These are phyloP conservation scores for Fremontodendron californicum DNA, from an alignment of 345 rosid genomes.

Conservation along the genomic window DNA sequence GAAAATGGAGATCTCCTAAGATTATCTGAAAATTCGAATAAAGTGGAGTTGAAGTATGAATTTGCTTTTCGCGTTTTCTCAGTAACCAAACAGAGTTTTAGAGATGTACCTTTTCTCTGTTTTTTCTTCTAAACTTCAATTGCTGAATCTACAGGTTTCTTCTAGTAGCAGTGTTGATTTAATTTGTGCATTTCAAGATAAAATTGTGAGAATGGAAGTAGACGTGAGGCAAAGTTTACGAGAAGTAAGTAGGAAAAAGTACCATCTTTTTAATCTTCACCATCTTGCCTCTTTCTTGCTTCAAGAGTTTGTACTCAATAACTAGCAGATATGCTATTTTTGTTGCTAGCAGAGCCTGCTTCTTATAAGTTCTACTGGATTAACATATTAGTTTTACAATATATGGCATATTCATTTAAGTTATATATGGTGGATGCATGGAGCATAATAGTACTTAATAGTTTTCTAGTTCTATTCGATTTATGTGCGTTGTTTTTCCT, in stretches of 20 bases:
- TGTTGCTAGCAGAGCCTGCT: constrained; percentile 2
- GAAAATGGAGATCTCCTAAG: neutral
- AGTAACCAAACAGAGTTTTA: constrained; percentile 7
- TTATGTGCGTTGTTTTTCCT: neutral
- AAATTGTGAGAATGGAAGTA: constrained; percentile 23
- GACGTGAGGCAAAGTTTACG: constrained; percentile 16
- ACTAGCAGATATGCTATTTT: neutral
- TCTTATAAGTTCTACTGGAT: neutral
- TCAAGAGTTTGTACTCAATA: neutral
- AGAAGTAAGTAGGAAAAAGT: constrained; percentile 25
- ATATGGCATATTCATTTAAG: neutral
- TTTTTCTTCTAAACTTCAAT: neutral
- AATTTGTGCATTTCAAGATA: constrained; percentile 8
- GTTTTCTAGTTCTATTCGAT: neutral
- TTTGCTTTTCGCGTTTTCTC: neutral
- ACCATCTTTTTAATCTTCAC: neutral
- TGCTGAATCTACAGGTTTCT: constrained; percentile 3
- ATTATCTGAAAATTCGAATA: neutral
- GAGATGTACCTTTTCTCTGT: neutral
- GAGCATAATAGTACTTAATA: neutral
- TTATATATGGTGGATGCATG: neutral
- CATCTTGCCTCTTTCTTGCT: neutral
- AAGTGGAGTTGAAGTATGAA: neutral
- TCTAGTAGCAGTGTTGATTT: constrained; percentile 18
- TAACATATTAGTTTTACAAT: neutral